A percentile compares a stretch with the other conserved stretches of the same genome.
Conservation (phyloP, 331 rosid species). For the Arachis monticola region DNA sequence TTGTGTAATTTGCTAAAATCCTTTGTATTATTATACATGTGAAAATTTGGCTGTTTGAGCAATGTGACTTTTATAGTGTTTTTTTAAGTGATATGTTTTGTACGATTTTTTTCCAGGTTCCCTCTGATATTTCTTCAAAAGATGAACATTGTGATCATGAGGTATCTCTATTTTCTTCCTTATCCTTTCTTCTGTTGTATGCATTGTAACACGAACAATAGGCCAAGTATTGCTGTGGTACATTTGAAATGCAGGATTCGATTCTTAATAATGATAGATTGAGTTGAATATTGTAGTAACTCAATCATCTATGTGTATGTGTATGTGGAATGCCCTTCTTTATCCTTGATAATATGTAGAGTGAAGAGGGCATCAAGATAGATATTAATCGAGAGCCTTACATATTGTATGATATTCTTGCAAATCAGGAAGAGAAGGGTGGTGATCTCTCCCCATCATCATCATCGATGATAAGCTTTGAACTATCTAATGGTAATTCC, state of each 20-base stretch:
- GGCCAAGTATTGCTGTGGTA: conserved; percentile 14
- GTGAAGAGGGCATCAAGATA: not conserved
- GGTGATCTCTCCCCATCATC: conserved; percentile 61
- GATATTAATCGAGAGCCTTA: conserved; percentile 30
- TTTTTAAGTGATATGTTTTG: conserved; percentile 14
- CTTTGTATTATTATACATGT: not conserved
- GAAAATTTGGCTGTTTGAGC: conserved; percentile 15
- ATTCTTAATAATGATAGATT: not conserved
- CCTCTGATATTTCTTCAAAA: conserved; percentile 64
- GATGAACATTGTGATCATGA: conserved; percentile 51
- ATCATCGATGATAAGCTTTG: conserved; percentile 93
- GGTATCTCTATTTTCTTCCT: conserved; percentile 52
- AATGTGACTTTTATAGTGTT: conserved; percentile 12
- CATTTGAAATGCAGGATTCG: conserved; percentile 8
- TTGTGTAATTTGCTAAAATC: conserved; percentile 3
- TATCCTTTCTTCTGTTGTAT: not conserved
- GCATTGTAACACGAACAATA: not conserved
- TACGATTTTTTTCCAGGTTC: conserved; percentile 66
- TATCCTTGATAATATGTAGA: not conserved
- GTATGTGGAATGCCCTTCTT: not conserved
- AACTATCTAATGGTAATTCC: conserved; percentile 75
- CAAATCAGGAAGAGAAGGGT: conserved; percentile 56
- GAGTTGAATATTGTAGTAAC: conserved; percentile 24
- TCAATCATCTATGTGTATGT: not conserved
- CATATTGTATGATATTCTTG: conserved; percentile 38